Base-by-base conservation (phyloP, 106 monocot species). In the Amphibolis antarctica region DNA sequence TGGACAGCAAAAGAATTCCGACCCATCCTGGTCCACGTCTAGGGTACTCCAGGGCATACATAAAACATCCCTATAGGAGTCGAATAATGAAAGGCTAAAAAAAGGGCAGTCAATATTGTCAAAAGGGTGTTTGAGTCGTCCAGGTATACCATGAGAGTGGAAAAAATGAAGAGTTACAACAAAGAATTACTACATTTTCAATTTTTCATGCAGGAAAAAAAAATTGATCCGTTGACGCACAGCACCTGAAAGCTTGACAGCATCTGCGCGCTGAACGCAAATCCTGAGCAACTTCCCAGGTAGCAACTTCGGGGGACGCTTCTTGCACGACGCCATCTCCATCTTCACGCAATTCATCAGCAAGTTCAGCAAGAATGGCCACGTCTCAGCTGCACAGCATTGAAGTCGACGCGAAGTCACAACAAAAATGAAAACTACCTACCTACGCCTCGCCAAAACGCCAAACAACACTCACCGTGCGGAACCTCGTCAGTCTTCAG, bases 261-360 rank as follows among this genome's bases (percentile, higher is more conserved):
- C 84, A 52, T 90, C 84, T 0, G 89, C 86, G 47, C 80, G 80
- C 22, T 86, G 89, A 6, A 86, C 68, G 12, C 71, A 75, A 28
- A 57, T 78, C 26, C 94, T 74, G 55, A 96, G 76, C n/a, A 79
- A 78, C 84, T 86, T 89, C 0, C 84, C 94, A 27, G 68, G n/a
- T 10, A 78, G 18, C 62, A 78, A 53, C 49, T 84, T 96, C 6
- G 89, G 89, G 0, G 60, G 77, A 7, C 80, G 75, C 62, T 81
- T 85, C 69, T 86, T 96, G 73, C 80, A 84, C 1, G 67, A 65
- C 21, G 79, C 69, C 74, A 85, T 83, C 68, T 93, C 88, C 76
- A 75, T 44, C 20, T 22, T 45, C 7, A 85, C 67, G 72, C 93
- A 93, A 24, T 86, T 81, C 54, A 63, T 75, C 31, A 93, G 72